Conservation (phyloP, 805 yeast species). For the Candida mattraensis region DNA sequence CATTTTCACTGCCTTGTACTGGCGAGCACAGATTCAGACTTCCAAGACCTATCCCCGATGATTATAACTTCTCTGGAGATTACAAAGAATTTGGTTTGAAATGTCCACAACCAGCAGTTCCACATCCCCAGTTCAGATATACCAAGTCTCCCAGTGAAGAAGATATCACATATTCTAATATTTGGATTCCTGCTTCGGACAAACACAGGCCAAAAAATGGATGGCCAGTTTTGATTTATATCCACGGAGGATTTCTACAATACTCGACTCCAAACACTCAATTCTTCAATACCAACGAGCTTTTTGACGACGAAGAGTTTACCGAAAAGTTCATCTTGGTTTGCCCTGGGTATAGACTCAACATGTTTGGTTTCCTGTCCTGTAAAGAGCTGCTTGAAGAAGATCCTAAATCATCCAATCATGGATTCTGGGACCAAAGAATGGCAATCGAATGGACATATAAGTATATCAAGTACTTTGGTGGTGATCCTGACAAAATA, state of each 20-base stretch:
- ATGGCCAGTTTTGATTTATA: conserved; percentile 42
- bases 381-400: conserved; percentile 39
- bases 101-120: conserved; percentile 40
- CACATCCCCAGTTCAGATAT: conserved; percentile 26
- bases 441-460: conserved; percentile 47
- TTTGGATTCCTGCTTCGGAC: conserved; percentile 39
- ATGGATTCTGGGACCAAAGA: conserved; percentile 49
- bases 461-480: conserved; percentile 42
- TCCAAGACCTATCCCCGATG: conserved; percentile 31
- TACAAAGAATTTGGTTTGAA: conserved; percentile 35
- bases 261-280: conserved; percentile 31
- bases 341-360: conserved; percentile 41
- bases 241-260: conserved; percentile 47
- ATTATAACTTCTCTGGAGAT: conserved; percentile 39
- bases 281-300: conserved; percentile 24
- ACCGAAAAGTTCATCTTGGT: conserved; percentile 38
- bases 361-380: conserved; percentile 38
- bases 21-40: conserved; percentile 35
- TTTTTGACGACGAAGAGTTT: conserved; percentile 30
- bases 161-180: conserved; percentile 36
- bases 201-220: conserved; percentile 36
- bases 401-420: conserved; percentile 31
- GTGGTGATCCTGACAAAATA: conserved; percentile 44
- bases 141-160: conserved; percentile 33
- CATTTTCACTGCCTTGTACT: conserved; percentile 35